Evolutionary conservation across 2,329 filamentous ascomycete genomes (phyloP).

Genomic region (Sclerotinia glacialis): DNA sequence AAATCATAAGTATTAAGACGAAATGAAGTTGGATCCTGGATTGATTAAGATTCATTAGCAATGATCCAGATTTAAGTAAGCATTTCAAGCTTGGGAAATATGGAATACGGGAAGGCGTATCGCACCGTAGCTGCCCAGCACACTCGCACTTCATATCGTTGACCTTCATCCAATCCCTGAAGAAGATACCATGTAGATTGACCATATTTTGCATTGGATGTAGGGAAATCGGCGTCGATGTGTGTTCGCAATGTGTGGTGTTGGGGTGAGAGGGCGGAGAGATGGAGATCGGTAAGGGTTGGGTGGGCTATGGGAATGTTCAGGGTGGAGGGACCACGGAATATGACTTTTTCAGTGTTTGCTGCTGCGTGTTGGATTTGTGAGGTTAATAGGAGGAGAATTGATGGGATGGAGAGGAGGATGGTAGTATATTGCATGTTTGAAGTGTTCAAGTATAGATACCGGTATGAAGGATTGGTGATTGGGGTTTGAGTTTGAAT

Average conservation of each 20-base stretch:
- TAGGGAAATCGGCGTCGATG: conserved; percentile 67
- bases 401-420: conserved; percentile 23
- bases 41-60: conserved; percentile 25
- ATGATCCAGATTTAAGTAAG: conserved; percentile 1
- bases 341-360: conserved; percentile 91
- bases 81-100: not conserved
- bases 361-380: conserved; percentile 45
- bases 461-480: not conserved
- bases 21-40: conserved; percentile 83
- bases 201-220: conserved; percentile 51
- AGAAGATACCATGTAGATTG: conserved; percentile 76
- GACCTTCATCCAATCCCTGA: conserved; percentile 62
- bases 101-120: conserved; percentile 27
- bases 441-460: not conserved
- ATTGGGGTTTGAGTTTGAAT: not conserved
- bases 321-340: conserved; percentile 65
- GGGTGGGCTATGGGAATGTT: conserved; percentile 55
- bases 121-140: conserved; percentile 92
- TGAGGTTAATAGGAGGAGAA: conserved; percentile 28
- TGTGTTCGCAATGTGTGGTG: conserved; percentile 57
- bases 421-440: not conserved
- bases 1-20: conserved; percentile 63
- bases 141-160: conserved; percentile 85
- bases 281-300: conserved; percentile 57
- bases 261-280: conserved; percentile 62